Conservation (phyloP, 345 rosid species). For the Moricandia moricandioides region DNA sequence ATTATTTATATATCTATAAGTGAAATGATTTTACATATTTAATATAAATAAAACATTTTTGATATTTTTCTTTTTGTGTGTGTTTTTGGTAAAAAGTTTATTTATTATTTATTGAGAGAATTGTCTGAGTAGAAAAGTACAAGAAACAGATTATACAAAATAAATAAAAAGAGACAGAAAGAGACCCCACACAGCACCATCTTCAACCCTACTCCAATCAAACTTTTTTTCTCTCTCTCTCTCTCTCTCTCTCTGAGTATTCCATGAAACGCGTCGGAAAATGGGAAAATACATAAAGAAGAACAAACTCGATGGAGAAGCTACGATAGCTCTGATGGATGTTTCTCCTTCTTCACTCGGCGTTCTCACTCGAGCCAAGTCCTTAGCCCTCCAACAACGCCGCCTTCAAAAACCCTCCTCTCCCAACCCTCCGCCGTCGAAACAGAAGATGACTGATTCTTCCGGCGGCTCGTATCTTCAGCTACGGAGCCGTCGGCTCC, state of each 20-base stretch:
- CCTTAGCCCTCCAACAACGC: constrained; percentile 62
- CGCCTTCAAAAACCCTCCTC: constrained; percentile 38
- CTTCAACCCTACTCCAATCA: constrained; percentile 27
- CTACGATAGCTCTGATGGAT: constrained; percentile 58
- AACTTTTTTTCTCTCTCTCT: not conserved
- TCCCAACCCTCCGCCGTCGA: constrained; percentile 11
- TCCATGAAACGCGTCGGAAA: constrained; percentile 19
- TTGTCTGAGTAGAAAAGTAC: too few species aligned
- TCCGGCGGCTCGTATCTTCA: constrained; percentile 59
- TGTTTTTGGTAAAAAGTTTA: too few species aligned
- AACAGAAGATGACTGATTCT: constrained; percentile 17
- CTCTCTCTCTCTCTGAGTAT: not conserved
- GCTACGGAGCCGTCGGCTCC: constrained; percentile 83
- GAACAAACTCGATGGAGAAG: constrained; percentile 55
- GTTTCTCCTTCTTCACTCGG: constrained; percentile 59
- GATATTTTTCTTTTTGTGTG: too few species aligned
- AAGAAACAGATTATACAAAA: not conserved
- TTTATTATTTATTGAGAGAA: too few species aligned
- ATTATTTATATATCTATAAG: too few species aligned
- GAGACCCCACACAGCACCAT: constrained; percentile 33
- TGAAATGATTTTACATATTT: too few species aligned
- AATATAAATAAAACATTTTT: too few species aligned
- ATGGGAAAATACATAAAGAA: constrained; percentile 83
- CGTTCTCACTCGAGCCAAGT: constrained; percentile 80
- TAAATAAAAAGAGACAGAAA: not conserved